Base-by-base conservation (phyloP, 768 basidiomycete genomes). In the Gloeopeniophorella convolvens region DNA sequence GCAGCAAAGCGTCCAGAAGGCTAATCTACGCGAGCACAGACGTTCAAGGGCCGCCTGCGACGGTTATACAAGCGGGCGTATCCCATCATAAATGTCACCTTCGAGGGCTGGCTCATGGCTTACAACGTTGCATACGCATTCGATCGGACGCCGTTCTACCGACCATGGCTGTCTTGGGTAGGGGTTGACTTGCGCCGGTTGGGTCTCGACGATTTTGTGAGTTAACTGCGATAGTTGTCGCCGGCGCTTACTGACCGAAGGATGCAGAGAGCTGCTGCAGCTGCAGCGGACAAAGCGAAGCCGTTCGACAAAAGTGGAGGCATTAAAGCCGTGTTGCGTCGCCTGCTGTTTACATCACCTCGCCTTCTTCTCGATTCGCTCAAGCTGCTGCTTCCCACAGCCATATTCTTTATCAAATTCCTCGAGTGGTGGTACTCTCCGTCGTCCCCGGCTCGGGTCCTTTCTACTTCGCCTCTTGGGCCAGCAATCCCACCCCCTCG, bases 401-500 rank as follows among this genome's bases (percentile, higher is more conserved):
- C 86, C 34, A 92, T 99, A 51, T 95, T 99, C 67, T 88, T 90
- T 64, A 74, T 99, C 72, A 95, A 93, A 67, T 94, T 98, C 68
- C 73, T 96, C 39, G 93, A 98, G 68, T 99, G 96, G 93, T 99
- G 95, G 93, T 98, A 98, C 63, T 94, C 92, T 4, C 93, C 96
- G 18, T 77, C 78, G 36, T 96, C 90, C 10, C 93, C 87, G 3
- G 89, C 87, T 15, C 79, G 82, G 33, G 79, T 80, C n/a, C 68
- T 89, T 45, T 75, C 80, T 8, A 73, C 73, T 27, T 80, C 79
- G 10, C 71, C 68, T 26, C 75, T 77, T 44, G 86, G 82, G 6
- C 87, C 83, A 24, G 73, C 79, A 1, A 75, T 89, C 35, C 85
- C 86, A 56, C 89, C 89, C 12, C 93, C 89, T 36, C 75, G 73